Percentiles rank a stretch among this genome's conserved stretches.
Evolutionary conservation across 208 protist species (phyloP).

Genomic region (Tritrichomonas foetus): DNA sequence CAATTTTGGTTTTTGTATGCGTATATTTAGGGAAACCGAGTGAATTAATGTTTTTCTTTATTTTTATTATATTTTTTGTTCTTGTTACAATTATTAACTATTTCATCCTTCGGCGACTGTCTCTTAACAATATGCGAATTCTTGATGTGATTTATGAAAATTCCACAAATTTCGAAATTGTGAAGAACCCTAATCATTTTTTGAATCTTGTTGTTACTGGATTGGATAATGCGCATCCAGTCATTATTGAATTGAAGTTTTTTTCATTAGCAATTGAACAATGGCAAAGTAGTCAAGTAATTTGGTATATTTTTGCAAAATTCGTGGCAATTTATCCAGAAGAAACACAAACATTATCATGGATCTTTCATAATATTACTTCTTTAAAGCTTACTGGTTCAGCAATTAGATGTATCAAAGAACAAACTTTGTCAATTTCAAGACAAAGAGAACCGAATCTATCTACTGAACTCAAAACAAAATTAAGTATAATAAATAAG

Average conservation of each 20-base stretch:
- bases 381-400: background rate
- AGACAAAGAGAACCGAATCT: background rate
- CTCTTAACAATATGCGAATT: background rate
- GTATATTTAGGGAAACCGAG: background rate
- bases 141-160: background rate
- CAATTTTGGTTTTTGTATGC: background rate
- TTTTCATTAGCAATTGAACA: background rate
- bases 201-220: background rate
- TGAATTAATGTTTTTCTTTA: background rate
- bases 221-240: background rate
- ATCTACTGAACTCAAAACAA: background rate
- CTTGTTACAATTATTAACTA: background rate
- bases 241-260: background rate
- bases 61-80: background rate
- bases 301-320: background rate
- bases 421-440: background rate
- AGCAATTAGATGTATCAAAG: background rate
- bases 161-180: background rate
- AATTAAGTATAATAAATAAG: background rate
- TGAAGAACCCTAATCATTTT: background rate
- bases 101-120: background rate
- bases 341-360: background rate
- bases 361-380: background rate
- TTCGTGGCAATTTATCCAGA: too few relatives aligned
- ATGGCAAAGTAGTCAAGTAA: background rate